Evolutionary conservation across 2,329 filamentous ascomycete genomes (phyloP).

Genomic region (Chrysosporium queenslandicum): DNA sequence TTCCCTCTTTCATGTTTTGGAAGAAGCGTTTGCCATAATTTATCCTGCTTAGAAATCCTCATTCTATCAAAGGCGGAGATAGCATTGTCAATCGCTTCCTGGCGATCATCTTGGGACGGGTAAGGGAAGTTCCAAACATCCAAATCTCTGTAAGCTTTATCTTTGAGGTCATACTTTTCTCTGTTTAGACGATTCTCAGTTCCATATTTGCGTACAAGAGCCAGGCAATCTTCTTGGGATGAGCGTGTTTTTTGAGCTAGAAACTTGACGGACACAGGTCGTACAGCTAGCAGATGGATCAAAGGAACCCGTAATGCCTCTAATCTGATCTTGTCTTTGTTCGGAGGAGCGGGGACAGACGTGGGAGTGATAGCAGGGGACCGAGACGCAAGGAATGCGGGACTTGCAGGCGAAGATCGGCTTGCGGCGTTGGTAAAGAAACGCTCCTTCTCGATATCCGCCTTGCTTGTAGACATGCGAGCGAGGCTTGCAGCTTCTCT

Average conservation of each 20-base stretch:
- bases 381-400: conserved; percentile 29
- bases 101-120: conserved; percentile 44
- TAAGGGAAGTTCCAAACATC: conserved; percentile 54
- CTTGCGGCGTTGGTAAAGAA: conserved; percentile 31
- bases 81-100: conserved; percentile 52
- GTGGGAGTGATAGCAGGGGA: conserved; percentile 33
- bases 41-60: conserved; percentile 50
- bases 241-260: conserved; percentile 41
- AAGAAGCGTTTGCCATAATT: conserved; percentile 53
- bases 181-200: conserved; percentile 41
- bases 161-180: conserved; percentile 45
- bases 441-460: conserved; percentile 35
- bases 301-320: conserved; percentile 39
- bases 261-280: conserved; percentile 39
- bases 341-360: conserved; percentile 35
- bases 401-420: conserved; percentile 36
- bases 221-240: conserved; percentile 40
- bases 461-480: conserved; percentile 29
- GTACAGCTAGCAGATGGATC: conserved; percentile 46
- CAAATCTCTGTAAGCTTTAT: conserved; percentile 52
- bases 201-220: conserved; percentile 45
- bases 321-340: conserved; percentile 31
- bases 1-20: conserved; percentile 52
- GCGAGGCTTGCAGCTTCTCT: conserved; percentile 24
- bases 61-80: conserved; percentile 54